Evolutionary conservation across 495 filamentous ascomycete genomes (phyloP).

Genomic region (Umbilicaria muhlenbergii): DNA sequence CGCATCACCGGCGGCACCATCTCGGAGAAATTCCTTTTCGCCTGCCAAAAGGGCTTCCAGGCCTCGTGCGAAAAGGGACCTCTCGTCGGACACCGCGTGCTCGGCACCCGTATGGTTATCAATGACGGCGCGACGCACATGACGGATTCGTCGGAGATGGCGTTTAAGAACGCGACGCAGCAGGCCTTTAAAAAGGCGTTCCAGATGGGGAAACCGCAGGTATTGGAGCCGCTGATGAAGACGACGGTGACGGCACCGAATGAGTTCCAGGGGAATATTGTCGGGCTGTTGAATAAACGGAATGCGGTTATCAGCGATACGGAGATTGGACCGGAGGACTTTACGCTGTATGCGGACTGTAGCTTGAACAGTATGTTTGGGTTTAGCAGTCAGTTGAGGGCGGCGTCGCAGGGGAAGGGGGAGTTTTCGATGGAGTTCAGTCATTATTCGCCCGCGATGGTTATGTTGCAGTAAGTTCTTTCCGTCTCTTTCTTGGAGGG

Average conservation of each 20-base stretch:
- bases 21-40: slow-evolving; percentile 88
- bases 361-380: slow-evolving; percentile 95
- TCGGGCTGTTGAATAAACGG: slow-evolving; percentile 91
- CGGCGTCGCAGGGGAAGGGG: slow-evolving; percentile 94
- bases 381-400: slow-evolving; percentile 76
- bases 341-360: slow-evolving; percentile 88
- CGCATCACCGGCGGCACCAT: slow-evolving; percentile 82
- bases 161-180: slow-evolving; percentile 94
- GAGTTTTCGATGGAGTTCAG: slow-evolving; percentile 99
- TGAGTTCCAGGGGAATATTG: slow-evolving; percentile 96
- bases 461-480: slow-evolving; percentile 69
- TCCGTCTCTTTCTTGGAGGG: slow-evolving; percentile 1
- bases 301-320: slow-evolving; percentile 91
- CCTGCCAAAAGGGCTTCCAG: slow-evolving; percentile 94
- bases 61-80: slow-evolving; percentile 75
- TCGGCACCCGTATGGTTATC: slow-evolving; percentile 80
- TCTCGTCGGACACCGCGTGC: slow-evolving; percentile 81
- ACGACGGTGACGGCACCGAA: slow-evolving; percentile 87
- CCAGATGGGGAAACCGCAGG: slow-evolving; percentile 52
- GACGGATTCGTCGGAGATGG: slow-evolving; percentile 94
- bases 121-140: slow-evolving; percentile 97
- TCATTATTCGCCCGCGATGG: slow-evolving; percentile 77
- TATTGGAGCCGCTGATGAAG: slow-evolving; percentile 97
- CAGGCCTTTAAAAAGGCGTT: slow-evolving; percentile 97
- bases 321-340: slow-evolving; percentile 88